Evolutionary conservation across 2,329 filamentous ascomycete species (phyloP).

Genomic region (Botrytis byssoidea): DNA sequence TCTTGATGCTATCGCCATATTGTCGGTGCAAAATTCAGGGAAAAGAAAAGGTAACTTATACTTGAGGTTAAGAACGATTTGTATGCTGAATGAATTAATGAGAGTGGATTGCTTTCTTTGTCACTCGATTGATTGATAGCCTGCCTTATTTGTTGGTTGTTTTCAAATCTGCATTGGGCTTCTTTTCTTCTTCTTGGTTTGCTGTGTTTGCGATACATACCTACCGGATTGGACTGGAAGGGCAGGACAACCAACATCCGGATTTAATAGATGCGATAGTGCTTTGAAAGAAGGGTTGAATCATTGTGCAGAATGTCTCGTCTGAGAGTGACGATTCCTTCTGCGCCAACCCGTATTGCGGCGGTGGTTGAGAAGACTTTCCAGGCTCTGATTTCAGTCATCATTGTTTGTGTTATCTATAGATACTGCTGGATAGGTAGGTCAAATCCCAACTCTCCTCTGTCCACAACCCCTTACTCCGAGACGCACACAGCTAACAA

Average conservation of each 20-base stretch:
- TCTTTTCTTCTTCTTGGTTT: background rate
- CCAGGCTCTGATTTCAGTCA: slow-evolving; percentile 28
- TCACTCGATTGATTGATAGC: background rate
- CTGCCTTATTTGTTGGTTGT: background rate
- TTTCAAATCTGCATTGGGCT: background rate
- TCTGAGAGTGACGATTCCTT: slow-evolving; percentile 17
- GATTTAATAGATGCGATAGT: background rate
- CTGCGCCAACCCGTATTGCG: slow-evolving; percentile 12
- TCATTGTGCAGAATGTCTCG: slow-evolving; percentile 14
- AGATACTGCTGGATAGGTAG: slow-evolving; percentile 38
- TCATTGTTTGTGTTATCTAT: slow-evolving; percentile 33
- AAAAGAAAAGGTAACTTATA: background rate
- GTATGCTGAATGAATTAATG: background rate
- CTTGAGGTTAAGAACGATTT: background rate
- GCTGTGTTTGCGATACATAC: background rate
- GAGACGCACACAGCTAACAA: background rate
- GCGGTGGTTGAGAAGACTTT: slow-evolving; percentile 24
- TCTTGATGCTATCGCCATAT: background rate
- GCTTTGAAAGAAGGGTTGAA: background rate
- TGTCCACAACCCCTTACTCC: background rate
- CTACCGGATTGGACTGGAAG: background rate
- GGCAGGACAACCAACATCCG: background rate
- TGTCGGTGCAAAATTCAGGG: background rate
- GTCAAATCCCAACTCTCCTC: background rate
- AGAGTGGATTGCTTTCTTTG: background rate